These are phyloP conservation scores for Kokia cookei DNA, from an alignment of 441 rosid species.

Conservation along the genomic window DNA sequence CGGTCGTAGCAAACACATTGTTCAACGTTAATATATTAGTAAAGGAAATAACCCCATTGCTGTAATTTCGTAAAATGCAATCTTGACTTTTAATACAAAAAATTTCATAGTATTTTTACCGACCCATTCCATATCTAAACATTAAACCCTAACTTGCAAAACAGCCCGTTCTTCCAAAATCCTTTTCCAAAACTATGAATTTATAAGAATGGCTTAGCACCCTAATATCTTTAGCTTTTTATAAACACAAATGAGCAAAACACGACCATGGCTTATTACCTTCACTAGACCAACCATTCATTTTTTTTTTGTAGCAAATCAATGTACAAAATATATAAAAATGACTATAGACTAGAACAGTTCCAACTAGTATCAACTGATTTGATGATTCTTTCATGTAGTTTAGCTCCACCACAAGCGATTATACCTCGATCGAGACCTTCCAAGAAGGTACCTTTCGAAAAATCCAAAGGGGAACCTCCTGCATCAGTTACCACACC, in stretches of 20 bases:
- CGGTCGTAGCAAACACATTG: no score
- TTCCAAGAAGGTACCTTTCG: constrained; percentile 48
- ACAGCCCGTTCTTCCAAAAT: no score
- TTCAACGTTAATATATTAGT: no score
- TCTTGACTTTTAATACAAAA: no score
- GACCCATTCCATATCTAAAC: no score
- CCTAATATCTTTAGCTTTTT: not conserved
- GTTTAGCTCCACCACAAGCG: constrained; percentile 40
- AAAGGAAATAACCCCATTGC: no score
- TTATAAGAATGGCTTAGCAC: no score
- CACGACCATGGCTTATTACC: not conserved
- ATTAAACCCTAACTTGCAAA: no score
- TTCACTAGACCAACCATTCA: not conserved
- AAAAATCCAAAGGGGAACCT: constrained; percentile 51
- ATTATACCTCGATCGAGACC: constrained; percentile 66
- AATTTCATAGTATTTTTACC: no score
- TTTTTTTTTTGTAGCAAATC: not conserved
- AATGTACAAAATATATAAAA: not conserved
- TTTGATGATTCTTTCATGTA: constrained; percentile 46
- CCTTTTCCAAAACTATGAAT: no score
- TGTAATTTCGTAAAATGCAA: no score
- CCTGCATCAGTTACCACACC: constrained; percentile 70
- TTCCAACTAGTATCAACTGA: constrained; percentile 75
- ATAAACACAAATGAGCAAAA: not conserved
- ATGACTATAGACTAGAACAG: constrained; percentile 47